phyloP scores from a whole-genome alignment of 495 filamentous ascomycete genomes.

The Podospora appendiculata region DNA sequence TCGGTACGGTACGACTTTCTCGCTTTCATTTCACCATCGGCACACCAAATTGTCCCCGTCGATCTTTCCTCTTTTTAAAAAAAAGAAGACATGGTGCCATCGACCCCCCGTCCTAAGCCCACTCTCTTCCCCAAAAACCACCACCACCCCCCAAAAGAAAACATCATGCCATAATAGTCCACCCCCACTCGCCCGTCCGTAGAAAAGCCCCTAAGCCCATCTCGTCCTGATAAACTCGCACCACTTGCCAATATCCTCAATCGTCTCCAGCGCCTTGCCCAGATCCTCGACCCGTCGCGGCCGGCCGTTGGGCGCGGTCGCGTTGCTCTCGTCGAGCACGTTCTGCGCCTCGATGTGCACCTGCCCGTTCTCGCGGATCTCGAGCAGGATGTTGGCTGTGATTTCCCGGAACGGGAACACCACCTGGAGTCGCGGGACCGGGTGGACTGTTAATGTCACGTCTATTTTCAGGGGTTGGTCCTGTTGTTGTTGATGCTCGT shows the following conservation, averaged over 20 bases:
- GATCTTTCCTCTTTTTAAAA: too few relatives aligned
- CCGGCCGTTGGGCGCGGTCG: slow-evolving; percentile 10
- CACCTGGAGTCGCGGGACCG: slow-evolving; percentile 38
- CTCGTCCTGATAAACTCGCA: slow-evolving; percentile 43
- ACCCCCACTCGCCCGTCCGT: not conserved
- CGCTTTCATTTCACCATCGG: too few relatives aligned
- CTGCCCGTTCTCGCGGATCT: slow-evolving; percentile 54
- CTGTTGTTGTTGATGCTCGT: not conserved
- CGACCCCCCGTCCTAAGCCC: too few relatives aligned
- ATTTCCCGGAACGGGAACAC: slow-evolving; percentile 38
- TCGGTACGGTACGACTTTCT: too few relatives aligned
- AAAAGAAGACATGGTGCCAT: too few relatives aligned
- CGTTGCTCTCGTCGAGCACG: slow-evolving; percentile 24
- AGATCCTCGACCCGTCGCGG: slow-evolving; percentile 20
- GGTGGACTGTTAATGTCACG: slow-evolving; percentile 37
- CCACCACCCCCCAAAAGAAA: too few relatives aligned
- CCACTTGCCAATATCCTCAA: slow-evolving; percentile 49
- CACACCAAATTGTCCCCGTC: too few relatives aligned
- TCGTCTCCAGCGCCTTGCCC: slow-evolving; percentile 27
- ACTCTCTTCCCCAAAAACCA: too few relatives aligned
- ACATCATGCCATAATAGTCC: too few relatives aligned
- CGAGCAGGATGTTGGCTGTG: slow-evolving; percentile 44
- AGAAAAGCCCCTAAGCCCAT: slow-evolving; percentile 15
- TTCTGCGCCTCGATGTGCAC: slow-evolving; percentile 40
- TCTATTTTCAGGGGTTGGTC: slow-evolving; percentile 30